These are phyloP conservation scores for Arthrobotrys sinensis DNA, from an alignment of 2,329 filamentous ascomycete species.

Conservation along the genomic window DNA sequence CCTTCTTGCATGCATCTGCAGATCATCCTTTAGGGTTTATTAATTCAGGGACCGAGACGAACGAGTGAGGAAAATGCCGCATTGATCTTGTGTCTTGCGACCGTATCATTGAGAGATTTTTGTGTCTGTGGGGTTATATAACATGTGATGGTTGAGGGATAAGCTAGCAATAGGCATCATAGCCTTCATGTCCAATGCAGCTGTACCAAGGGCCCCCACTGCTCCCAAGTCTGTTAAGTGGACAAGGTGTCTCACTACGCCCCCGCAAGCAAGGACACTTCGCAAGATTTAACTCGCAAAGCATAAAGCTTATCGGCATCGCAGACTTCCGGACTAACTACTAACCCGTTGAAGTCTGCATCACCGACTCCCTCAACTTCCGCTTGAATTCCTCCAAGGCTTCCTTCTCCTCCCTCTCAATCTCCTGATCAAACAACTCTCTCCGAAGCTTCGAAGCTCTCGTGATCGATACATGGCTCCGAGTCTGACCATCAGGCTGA, in stretches of 20 bases:
- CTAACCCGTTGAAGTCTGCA: constrained; percentile 37
- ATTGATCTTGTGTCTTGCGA: constrained; percentile 29
- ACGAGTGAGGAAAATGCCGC: constrained; percentile 54
- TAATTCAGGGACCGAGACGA: constrained; percentile 34
- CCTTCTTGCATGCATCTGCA: constrained; percentile 55
- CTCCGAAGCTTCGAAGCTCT: constrained; percentile 45
- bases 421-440: constrained; percentile 58
- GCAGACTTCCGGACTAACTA: neutral
- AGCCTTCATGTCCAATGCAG: neutral
- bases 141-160: constrained; percentile 30
- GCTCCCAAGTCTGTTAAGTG: neutral
- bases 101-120: constrained; percentile 23
- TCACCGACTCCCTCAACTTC: constrained; percentile 56
- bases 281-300: neutral
- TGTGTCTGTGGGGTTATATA: constrained; percentile 7
- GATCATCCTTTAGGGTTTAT: constrained; percentile 39
- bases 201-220: neutral
- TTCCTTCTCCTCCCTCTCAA: constrained; percentile 51
- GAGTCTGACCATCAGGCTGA: constrained; percentile 36
- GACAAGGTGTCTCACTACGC: neutral
- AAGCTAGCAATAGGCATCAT: constrained; percentile 39
- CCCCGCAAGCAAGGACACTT: constrained; percentile 5
- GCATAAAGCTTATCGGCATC: neutral
- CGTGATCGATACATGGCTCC: constrained; percentile 48
- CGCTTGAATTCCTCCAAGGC: constrained; percentile 60